Base-by-base conservation (phyloP, 768 basidiomycete species). In the Pleurotus pulmonarius region DNA sequence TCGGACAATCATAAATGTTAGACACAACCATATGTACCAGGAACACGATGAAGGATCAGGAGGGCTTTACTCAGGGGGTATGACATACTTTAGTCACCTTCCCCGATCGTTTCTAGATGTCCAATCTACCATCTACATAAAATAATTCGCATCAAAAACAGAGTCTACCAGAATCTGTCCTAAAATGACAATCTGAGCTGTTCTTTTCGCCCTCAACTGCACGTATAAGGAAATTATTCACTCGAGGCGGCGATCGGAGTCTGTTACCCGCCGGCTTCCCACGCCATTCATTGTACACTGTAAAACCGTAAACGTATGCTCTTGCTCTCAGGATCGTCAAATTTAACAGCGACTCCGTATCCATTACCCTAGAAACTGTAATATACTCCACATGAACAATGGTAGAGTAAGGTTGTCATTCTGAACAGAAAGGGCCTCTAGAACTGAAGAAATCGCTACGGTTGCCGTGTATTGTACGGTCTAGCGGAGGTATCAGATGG, bases 331-430 rank as follows among this genome's bases (percentile, higher is more conserved):
- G 51, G 51, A 16, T 49, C 51, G 38, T n/a, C n/a, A n/a, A 51
- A 26, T 8, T 16, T 29, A 37, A 7, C 29, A 41, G 5, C 40
- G 55, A 59, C 25, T 49, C 41, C 26, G 18, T 38, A 47, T 61
- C 51, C 37, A 56, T 59, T 66, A 72, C 40, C 66, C 69, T 34
- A 79, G 75, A 49, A 94, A 71, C 29, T 87, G 86, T 34, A 94
- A 75, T 73, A 93, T 77, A 66, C 90, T 89, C 94, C 94, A 99
- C 76, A 95, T 86, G 69, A 89, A 98, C 70, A 98, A 73, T n/a
- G 97, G 96, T 59, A 99, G 76, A 41, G 92, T 93, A 61, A 99
- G 77, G 72, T 99, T 99, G 73, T 99, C 97, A 71, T 98, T 98
- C 73, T 99, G 97, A 66, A 88, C 88, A 16, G 92, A 93, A 56